phyloP scores from a whole-genome alignment of 306 rosid species.

The Pyrus bretschneideri region DNA sequence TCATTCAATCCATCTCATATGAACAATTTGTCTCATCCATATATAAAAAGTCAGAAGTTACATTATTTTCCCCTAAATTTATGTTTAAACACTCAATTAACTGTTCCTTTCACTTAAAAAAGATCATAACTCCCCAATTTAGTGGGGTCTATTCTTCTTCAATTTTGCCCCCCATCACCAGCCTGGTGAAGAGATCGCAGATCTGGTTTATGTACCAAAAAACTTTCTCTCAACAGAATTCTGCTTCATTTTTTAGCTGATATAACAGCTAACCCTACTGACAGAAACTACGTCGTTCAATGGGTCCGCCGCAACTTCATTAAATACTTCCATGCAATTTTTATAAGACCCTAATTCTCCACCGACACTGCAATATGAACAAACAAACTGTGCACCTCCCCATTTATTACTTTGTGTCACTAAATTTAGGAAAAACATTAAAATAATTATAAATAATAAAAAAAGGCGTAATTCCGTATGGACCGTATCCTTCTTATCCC shows the following conservation, averaged over 20 bases:
- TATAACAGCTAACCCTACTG: slow-evolving; percentile 20
- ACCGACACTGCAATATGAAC: slow-evolving; percentile 57
- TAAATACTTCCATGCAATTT: slow-evolving; percentile 24
- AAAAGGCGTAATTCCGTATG: slow-evolving; percentile 42
- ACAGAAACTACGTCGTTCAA: slow-evolving; percentile 28
- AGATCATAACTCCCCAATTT: not conserved
- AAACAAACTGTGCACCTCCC: not conserved
- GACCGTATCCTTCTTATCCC: slow-evolving; percentile 47
- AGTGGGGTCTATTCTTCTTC: slow-evolving; percentile 46
- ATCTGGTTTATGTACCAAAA: slow-evolving; percentile 30
- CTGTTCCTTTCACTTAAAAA: not conserved
- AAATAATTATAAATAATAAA: not conserved
- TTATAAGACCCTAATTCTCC: slow-evolving; percentile 16
- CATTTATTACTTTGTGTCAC: slow-evolving; percentile 2
- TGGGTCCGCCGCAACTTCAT: slow-evolving; percentile 33
- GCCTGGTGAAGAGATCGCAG: slow-evolving; percentile 44
- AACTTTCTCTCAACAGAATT: not conserved
- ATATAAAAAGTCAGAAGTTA: not conserved
- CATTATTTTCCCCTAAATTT: not conserved
- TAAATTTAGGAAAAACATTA: not conserved
- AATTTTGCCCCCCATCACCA: slow-evolving; percentile 35
- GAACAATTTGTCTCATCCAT: slow-evolving; percentile 14
- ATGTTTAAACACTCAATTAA: not conserved
- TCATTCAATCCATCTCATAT: not conserved
- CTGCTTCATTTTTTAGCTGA: slow-evolving; percentile 21